Evolutionary conservation across 2,329 filamentous ascomycete genomes (phyloP), one percentile per base, ranked within the genome.

Genomic region (Paracoccidioides brasiliensis): DNA sequence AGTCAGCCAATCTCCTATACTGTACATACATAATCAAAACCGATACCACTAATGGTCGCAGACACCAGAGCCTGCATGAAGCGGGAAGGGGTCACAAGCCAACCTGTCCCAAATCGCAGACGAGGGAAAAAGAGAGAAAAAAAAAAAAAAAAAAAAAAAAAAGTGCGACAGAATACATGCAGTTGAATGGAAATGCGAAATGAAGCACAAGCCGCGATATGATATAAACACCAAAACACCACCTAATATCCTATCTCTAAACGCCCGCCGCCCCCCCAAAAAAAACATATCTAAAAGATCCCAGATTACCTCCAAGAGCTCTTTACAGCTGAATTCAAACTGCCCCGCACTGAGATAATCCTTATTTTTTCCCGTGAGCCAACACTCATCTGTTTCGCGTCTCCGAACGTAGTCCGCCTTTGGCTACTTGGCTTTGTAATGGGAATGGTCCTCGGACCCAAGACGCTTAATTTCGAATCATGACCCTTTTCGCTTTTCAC

Each of bases 401-500:
- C 73, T 9, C 71, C 70, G 48, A 74, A 65, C 4, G 72, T 75
- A 5, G 70, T 71, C 40, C 73, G 69, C 42, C 73, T 65, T 43
- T 67, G 66, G 49, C 67, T 70, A 4, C 70, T 74, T 42, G 69
- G 69, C 66, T 85, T 85, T 62, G 78, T 75, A 33, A 85, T 75
- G 1, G 81, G 78, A 15, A 80, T 73, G 33, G 75, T 76, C 38
- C 82, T 74, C 33, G 84, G 83, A 61, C 80, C 83, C 52, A 86
- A 70, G 12, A 86, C 81, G 56, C 76, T 80, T 42, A 71, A 70
- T 57, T 78, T 78, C 63, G 72, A 74, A 15, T 79, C 77, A 51
- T 75, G 73, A 44, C 80, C 79, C 61, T 80, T 80, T 37, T 82
- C 78, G 50, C 75, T 78, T 64, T 79, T 82, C 42, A 82, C 79